Conservation (phyloP, 441 rosid species). For the Aquilaria agallochum region DNA sequence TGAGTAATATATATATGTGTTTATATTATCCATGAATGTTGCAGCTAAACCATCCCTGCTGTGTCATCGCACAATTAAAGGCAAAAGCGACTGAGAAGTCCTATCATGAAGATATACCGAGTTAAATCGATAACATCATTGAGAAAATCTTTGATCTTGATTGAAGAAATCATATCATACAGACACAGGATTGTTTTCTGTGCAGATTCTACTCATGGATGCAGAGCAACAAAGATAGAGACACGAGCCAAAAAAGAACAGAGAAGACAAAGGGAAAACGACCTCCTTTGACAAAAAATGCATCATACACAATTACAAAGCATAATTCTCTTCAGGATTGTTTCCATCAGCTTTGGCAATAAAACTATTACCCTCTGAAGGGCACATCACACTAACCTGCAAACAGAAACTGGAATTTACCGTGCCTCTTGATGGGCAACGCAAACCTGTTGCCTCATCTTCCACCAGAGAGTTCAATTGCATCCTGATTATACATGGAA, state of each 20-base stretch:
- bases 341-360: neutral
- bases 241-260: neutral
- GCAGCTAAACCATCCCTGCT: too few relatives aligned
- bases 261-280: neutral
- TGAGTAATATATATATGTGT: too few relatives aligned
- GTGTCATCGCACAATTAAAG: too few relatives aligned
- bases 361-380: conserved; percentile 7
- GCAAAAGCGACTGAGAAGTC: too few relatives aligned
- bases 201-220: neutral
- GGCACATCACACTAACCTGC: conserved; percentile 8
- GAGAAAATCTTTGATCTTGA: too few relatives aligned
- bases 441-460: conserved; percentile 37
- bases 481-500: conserved; percentile 74
- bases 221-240: neutral
- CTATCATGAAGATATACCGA: too few relatives aligned
- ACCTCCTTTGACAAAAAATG: neutral
- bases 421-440: neutral
- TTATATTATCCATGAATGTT: too few relatives aligned
- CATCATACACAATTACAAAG: neutral
- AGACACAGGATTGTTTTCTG: too few relatives aligned
- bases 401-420: conserved; percentile 6
- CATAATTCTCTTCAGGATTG: neutral
- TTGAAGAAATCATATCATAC: too few relatives aligned
- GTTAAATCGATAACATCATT: too few relatives aligned
- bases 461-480: conserved; percentile 89